Evolutionary conservation across 768 basidiomycete genomes (phyloP).

Genomic region (Tulasnella sp.): DNA sequence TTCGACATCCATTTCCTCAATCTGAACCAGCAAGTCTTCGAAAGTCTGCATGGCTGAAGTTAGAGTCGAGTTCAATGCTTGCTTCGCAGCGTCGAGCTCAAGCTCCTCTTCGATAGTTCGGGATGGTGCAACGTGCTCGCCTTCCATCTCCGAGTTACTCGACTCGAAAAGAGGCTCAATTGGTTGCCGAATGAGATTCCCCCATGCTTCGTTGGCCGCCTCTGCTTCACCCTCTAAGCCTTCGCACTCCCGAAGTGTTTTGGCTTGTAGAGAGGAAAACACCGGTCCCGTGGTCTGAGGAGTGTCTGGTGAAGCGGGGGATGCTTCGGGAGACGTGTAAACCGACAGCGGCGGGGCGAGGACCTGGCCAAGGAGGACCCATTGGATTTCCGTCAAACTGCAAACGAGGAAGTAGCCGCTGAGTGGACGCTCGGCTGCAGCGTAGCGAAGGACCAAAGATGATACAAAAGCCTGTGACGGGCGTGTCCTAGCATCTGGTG

Average conservation of each 20-base stretch:
- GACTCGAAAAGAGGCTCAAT: neutral
- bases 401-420: conserved; percentile 86
- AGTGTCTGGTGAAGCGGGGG: neutral
- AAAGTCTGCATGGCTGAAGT: conserved; percentile 64
- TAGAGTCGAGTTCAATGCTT: conserved; percentile 37
- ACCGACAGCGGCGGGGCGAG: conserved; percentile 18
- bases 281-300: conserved; percentile 9
- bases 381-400: conserved; percentile 74
- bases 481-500: neutral
- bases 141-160: neutral
- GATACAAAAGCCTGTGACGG: conserved; percentile 19
- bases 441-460: conserved; percentile 46
- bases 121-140: conserved; percentile 33
- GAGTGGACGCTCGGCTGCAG: conserved; percentile 61
- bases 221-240: conserved; percentile 44
- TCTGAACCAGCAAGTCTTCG: conserved; percentile 61
- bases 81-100: conserved; percentile 28
- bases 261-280: conserved; percentile 13
- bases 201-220: conserved; percentile 76
- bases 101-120: conserved; percentile 27
- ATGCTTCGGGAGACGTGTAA: neutral
- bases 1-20: conserved; percentile 71
- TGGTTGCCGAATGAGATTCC: conserved; percentile 33
- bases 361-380: conserved; percentile 73
- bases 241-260: conserved; percentile 22